A percentile compares a stretch with the other conserved stretches of the same genome.
These are phyloP conservation scores for Xylariaceae sp. DNA, from an alignment of 2,329 filamentous ascomycete genomes.

Conservation along the genomic window DNA sequence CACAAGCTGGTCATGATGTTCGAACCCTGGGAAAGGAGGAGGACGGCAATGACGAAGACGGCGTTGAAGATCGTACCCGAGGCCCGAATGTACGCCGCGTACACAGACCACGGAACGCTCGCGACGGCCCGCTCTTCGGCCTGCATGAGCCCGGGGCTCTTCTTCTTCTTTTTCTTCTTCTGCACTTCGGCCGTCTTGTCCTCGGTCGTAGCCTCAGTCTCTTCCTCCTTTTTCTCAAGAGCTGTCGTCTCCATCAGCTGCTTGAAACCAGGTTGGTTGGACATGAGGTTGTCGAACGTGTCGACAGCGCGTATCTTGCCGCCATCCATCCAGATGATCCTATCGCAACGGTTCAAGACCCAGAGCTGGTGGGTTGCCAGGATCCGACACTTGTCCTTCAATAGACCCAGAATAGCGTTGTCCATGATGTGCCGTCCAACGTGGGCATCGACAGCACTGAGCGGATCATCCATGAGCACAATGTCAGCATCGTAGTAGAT, in stretches of 20 bases:
- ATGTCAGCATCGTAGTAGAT: constrained; percentile 64
- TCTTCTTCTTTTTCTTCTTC: constrained; percentile 49
- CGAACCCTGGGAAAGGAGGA: constrained; percentile 68
- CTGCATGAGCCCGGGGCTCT: constrained; percentile 63
- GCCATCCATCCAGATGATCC: constrained; percentile 88
- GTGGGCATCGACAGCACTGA: constrained; percentile 63
- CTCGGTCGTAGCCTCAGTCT: constrained; percentile 37
- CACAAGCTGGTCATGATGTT: constrained; percentile 87
- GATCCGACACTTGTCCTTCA: constrained; percentile 83
- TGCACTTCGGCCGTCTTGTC: constrained; percentile 36
- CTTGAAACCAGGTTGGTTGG: constrained; percentile 67
- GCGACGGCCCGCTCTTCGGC: constrained; percentile 58
- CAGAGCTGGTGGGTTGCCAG: constrained; percentile 93
- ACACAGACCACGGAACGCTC: constrained; percentile 74
- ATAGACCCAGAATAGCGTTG: constrained; percentile 80
- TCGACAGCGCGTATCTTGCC: constrained; percentile 79
- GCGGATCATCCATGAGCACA: constrained; percentile 61
- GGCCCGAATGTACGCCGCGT: constrained; percentile 67
- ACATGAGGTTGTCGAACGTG: constrained; percentile 84
- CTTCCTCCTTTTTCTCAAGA: constrained; percentile 56
- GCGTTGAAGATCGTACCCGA: constrained; percentile 66
- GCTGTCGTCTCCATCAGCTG: constrained; percentile 81
- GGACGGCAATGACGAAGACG: constrained; percentile 52
- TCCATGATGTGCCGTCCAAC: constrained; percentile 79
- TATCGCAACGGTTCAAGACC: constrained; percentile 82